These are phyloP conservation scores for Eucalyptus marginata DNA, from an alignment of 345 rosid species.

Conservation along the genomic window DNA sequence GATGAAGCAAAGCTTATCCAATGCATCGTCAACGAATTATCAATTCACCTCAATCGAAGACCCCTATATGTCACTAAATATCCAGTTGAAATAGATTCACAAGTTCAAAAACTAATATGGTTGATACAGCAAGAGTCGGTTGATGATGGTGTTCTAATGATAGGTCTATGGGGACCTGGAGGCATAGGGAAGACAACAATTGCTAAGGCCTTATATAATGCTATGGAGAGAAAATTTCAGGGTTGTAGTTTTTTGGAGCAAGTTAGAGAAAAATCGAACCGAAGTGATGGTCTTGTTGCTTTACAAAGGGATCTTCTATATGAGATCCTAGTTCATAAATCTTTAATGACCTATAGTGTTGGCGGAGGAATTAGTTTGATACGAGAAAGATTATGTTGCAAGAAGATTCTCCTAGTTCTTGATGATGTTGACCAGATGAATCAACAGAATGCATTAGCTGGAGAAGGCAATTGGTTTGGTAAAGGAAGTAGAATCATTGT, in stretches of 20 bases:
- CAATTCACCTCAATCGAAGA: neutral
- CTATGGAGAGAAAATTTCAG: neutral
- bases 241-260: neutral
- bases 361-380: neutral
- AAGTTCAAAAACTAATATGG: neutral
- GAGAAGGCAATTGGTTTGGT: neutral
- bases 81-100: neutral
- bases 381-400: neutral
- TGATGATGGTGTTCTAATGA: neutral
- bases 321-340: neutral
- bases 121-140: neutral
- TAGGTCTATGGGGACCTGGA: neutral
- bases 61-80: neutral
- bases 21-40: neutral
- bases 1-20: neutral
- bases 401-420: neutral
- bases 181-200: neutral
- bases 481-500: neutral
- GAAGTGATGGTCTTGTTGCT: neutral
- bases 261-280: neutral
- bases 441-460: neutral
- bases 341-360: neutral
- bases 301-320: neutral
- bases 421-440: neutral
- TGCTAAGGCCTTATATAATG: neutral